Conservation (phyloP, 257 asterid species). For the Ocimum tenuiflorum region DNA sequence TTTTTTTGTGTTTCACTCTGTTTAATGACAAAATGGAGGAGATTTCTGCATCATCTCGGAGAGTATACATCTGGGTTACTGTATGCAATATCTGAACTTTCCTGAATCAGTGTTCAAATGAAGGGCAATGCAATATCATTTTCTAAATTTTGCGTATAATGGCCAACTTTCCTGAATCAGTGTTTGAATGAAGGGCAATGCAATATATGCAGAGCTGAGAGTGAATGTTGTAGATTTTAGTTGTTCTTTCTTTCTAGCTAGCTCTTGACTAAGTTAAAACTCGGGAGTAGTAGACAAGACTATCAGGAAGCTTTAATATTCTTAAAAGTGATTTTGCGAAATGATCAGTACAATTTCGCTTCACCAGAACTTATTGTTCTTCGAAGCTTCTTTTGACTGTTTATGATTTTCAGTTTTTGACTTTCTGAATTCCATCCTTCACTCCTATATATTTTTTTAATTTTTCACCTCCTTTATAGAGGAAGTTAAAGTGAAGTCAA, state of each 20-base stretch:
- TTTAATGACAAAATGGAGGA: not conserved
- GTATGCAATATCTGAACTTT: not conserved
- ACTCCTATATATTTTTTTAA: conserved; percentile 11
- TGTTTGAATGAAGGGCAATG: not conserved
- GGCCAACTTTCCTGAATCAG: not conserved
- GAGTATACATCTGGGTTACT: not conserved
- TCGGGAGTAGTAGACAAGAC: not conserved
- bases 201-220: not conserved
- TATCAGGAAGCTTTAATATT: not conserved
- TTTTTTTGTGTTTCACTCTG: not conserved
- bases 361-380: not conserved
- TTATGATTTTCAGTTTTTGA: not conserved
- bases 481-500: conserved; percentile 20
- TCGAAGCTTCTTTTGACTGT: conserved; percentile 6
- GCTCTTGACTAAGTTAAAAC: not conserved
- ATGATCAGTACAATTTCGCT: conserved; percentile 1
- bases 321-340: conserved; percentile 1
- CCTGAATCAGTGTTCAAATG: not conserved
- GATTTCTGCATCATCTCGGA: conserved; percentile 1
- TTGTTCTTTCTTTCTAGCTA: not conserved
- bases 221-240: not conserved
- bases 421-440: not conserved
- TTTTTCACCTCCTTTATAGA: not conserved
- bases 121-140: too few species aligned
- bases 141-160: not conserved